Evolutionary conservation across 768 basidiomycete species (phyloP).

Genomic region (Lactarius evosmus): DNA sequence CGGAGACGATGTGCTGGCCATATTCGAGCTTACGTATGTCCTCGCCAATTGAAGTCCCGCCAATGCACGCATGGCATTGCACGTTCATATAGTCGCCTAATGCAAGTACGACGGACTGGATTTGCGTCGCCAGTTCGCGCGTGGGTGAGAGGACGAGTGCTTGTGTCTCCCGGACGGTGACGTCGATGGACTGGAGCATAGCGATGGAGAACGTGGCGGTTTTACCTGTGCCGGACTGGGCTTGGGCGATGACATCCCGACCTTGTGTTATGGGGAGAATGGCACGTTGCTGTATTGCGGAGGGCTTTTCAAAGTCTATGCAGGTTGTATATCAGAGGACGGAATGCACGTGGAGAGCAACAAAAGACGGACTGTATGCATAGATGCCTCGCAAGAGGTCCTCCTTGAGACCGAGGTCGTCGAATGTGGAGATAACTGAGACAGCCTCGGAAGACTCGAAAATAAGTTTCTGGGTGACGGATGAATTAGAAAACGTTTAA

Average conservation of each 20-base stretch:
- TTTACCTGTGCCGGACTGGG: slow-evolving; percentile 99
- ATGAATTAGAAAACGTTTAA: not conserved
- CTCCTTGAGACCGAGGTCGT: slow-evolving; percentile 89
- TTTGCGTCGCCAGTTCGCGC: slow-evolving; percentile 98
- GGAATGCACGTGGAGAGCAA: slow-evolving; percentile 6
- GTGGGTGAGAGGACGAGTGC: slow-evolving; percentile 96
- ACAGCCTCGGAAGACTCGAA: slow-evolving; percentile 95
- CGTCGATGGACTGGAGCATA: slow-evolving; percentile 96
- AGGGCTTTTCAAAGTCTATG: slow-evolving; percentile 92
- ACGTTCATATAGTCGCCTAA: slow-evolving; percentile 99
- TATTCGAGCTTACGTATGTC: slow-evolving; percentile 97
- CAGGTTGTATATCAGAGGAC: slow-evolving; percentile 9
- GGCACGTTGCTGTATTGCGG: slow-evolving; percentile 97
- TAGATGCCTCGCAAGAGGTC: slow-evolving; percentile 96
- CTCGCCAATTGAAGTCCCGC: slow-evolving; percentile 95
- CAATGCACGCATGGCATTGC: slow-evolving; percentile 97
- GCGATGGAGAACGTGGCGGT: slow-evolving; percentile 98
- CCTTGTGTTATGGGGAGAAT: slow-evolving; percentile 95
- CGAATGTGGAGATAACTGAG: slow-evolving; percentile 84
- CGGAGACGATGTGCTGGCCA: slow-evolving; percentile 95
- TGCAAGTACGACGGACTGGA: slow-evolving; percentile 94
- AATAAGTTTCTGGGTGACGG: slow-evolving; percentile 67
- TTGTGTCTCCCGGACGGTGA: slow-evolving; percentile 90
- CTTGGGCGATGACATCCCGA: slow-evolving; percentile 98
- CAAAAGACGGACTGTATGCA: slow-evolving; percentile 77